phyloP scores from a whole-genome alignment of 305 asterid genomes.

The Ilex paraguariensis region DNA sequence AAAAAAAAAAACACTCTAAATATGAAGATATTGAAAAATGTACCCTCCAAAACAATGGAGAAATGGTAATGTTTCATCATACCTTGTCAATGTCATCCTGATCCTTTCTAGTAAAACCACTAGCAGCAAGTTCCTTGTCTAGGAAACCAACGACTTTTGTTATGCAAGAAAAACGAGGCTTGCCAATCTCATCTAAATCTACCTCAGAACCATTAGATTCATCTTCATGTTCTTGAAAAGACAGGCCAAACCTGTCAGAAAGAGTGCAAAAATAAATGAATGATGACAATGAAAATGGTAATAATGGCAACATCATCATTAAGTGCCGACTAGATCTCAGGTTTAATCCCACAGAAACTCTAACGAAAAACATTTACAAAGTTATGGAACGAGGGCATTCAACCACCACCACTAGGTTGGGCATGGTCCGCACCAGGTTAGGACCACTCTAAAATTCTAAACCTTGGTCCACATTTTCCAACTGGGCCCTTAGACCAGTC shows the following conservation, averaged over 20 bases:
- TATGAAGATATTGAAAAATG: background rate
- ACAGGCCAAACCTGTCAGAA: slow-evolving; percentile 53
- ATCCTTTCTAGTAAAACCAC: slow-evolving; percentile 88
- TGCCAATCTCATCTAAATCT: slow-evolving; percentile 41
- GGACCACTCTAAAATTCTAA: too few relatives aligned
- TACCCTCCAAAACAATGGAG: background rate
- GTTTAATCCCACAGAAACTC: too few relatives aligned
- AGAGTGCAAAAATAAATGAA: slow-evolving; percentile 6
- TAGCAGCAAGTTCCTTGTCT: slow-evolving; percentile 95
- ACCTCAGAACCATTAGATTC: slow-evolving; percentile 43
- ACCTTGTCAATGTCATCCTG: slow-evolving; percentile 80
- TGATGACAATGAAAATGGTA: too few relatives aligned
- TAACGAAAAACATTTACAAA: too few relatives aligned
- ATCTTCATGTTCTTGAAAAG: slow-evolving; percentile 44
- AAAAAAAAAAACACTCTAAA: too few relatives aligned
- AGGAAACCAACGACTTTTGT: slow-evolving; percentile 60
- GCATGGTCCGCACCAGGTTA: too few relatives aligned
- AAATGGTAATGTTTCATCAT: slow-evolving; percentile 9
- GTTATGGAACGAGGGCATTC: too few relatives aligned
- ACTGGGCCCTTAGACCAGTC: too few relatives aligned
- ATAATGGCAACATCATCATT: too few relatives aligned
- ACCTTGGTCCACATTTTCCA: too few relatives aligned
- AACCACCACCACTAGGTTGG: too few relatives aligned
- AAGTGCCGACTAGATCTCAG: too few relatives aligned
- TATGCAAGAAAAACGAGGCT: slow-evolving; percentile 69